Evolutionary conservation across 2,329 filamentous ascomycete genomes (phyloP).

Genomic region (Herpotrichia juniperi): DNA sequence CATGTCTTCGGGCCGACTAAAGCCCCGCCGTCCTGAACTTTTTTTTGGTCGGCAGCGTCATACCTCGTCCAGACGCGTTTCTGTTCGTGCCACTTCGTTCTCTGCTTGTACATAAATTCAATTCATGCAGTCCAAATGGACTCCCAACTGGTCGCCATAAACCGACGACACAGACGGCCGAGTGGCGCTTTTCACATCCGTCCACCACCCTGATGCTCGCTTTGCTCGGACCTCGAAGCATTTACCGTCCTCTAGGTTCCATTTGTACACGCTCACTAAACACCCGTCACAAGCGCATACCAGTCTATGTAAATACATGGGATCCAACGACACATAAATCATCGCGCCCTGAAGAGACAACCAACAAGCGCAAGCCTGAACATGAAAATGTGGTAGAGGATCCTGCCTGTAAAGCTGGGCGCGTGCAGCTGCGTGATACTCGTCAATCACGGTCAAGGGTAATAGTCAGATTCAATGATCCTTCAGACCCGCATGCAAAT

Average conservation of each 20-base stretch:
- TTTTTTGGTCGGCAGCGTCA: background rate
- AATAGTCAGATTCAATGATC: slow-evolving; percentile 2
- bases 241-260: slow-evolving; percentile 21
- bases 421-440: slow-evolving; percentile 14
- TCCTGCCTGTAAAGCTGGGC: slow-evolving; percentile 8
- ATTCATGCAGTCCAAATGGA: background rate
- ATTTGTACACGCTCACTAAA: slow-evolving; percentile 24
- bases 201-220: slow-evolving; percentile 30
- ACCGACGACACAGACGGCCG: background rate
- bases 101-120: background rate
- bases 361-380: slow-evolving; percentile 1
- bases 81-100: background rate
- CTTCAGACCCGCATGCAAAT: background rate
- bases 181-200: background rate
- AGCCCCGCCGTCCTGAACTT: background rate
- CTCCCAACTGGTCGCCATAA: background rate
- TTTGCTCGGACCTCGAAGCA: slow-evolving; percentile 26
- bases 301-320: slow-evolving; percentile 31
- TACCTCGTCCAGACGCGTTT: background rate
- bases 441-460: background rate
- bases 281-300: slow-evolving; percentile 29
- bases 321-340: slow-evolving; percentile 29
- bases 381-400: slow-evolving; percentile 3
- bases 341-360: background rate
- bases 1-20: background rate